phyloP scores from a whole-genome alignment of 2,329 filamentous ascomycete species.

The Penicillium sp. region DNA sequence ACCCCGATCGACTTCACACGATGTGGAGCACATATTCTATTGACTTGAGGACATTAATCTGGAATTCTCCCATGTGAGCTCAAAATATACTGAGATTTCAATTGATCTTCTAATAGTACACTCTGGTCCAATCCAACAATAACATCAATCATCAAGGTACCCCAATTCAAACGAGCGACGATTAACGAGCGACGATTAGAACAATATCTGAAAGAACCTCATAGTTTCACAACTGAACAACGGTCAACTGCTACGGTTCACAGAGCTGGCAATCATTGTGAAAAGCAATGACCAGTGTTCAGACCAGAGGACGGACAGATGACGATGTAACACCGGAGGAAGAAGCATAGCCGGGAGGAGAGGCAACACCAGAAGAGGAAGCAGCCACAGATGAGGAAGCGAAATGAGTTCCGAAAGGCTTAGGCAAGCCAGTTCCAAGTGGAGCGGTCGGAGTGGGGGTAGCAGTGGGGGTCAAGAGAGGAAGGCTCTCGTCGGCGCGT shows the following conservation, averaged over 20 bases:
- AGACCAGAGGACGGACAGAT: neutral
- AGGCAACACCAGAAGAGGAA: neutral
- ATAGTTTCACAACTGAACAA: neutral
- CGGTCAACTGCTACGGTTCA: neutral
- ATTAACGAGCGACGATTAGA: neutral
- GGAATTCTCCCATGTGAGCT: neutral
- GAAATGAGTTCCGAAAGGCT: neutral
- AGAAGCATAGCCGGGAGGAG: neutral
- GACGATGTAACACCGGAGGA: neutral
- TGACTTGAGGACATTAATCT: too few species aligned
- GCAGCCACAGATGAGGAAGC: neutral
- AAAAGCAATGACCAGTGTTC: neutral
- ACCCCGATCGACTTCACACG: neutral
- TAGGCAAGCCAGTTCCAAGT: constrained; percentile 4
- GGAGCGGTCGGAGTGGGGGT: constrained; percentile 1
- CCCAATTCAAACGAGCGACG: neutral
- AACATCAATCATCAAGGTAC: neutral
- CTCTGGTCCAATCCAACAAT: neutral
- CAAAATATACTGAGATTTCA: neutral
- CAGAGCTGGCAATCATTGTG: neutral
- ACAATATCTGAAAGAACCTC: too few species aligned
- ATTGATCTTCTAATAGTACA: neutral
- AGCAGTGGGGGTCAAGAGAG: constrained; percentile 8
- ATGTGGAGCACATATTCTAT: neutral
- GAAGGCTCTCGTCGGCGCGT: constrained; percentile 1